Base-by-base conservation (phyloP, 176 grass and related monocot genomes). In the Eragrostis nindensis region DNA sequence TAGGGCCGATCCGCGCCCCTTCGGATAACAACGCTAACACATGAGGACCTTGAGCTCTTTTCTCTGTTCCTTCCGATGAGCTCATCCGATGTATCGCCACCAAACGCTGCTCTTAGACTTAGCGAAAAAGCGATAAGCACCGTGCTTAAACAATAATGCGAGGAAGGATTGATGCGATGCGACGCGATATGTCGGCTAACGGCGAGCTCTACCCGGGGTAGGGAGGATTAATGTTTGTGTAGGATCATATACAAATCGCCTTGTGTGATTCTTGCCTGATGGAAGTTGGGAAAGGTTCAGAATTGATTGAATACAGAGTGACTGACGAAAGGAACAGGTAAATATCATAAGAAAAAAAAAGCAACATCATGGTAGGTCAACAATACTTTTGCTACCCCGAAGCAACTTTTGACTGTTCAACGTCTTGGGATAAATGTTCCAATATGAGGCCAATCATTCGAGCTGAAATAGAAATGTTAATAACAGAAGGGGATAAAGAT, bases 61-160 rank as follows among this genome's bases (percentile, higher is more conserved):
- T 74, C 76, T 30, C 76, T 69, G 76, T 56, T 84, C 44, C 82
- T 89, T 85, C 76, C 39, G 82, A 89, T 89, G 7, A 80, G 87
- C 82, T 53, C 73, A 24, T 22, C 71, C 53, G 64, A 18, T 70
- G 65, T 61, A 66, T 64, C 76, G 38, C 82, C 71, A 85, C 70
- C 77, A 76, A 84, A 89, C 61, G 55, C 19, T 36, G 30, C 77
- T 42, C n/a, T 43, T 56, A 36, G 50, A 43, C 67, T 40, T 24
- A 26, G 19, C 32, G 12, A 24, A 69, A 11, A 18, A 62, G 52
- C 3, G 62, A 75, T 43, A 54, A 47, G 39, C 44, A 74, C 19
- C 54, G 4, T 62, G 32, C 13, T 39, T 80, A 89, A 84, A 80
- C 38, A 88, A 80, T n/a, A 88, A 80, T n/a, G 46, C 14, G 52